These are phyloP conservation scores for Rhizopogon vesiculosus DNA, from an alignment of 768 basidiomycete genomes.

Conservation along the genomic window DNA sequence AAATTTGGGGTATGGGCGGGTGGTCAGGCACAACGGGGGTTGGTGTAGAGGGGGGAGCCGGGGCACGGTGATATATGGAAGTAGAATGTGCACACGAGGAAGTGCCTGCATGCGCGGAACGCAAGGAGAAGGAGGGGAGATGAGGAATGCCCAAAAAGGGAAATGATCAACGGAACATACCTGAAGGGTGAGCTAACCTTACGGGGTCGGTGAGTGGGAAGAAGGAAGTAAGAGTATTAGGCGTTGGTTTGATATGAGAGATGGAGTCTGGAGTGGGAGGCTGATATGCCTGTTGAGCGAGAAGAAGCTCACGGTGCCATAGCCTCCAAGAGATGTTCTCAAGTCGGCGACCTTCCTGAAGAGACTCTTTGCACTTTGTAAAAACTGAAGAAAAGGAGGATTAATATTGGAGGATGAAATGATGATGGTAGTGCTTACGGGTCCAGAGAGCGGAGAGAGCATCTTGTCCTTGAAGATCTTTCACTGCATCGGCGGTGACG, in stretches of 20 bases:
- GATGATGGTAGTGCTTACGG: conserved; percentile 33
- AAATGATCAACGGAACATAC: conserved; percentile 9
- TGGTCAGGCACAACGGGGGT: conserved; percentile 23
- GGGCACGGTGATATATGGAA: conserved; percentile 23
- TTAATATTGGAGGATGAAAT: conserved; percentile 1
- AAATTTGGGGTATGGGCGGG: conserved; percentile 20
- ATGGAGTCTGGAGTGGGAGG: conserved; percentile 25
- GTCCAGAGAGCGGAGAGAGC: conserved; percentile 67
- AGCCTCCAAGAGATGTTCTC: conserved; percentile 89
- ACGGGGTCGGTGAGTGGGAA: conserved; percentile 18
- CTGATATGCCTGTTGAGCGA: conserved; percentile 23
- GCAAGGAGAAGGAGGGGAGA: conserved; percentile 9
- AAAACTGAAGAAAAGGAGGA: conserved; percentile 50
- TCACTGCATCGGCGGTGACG: conserved; percentile 60
- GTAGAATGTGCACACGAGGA: conserved; percentile 20
- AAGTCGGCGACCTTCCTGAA: conserved; percentile 75
- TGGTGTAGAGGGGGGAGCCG: conserved; percentile 18
- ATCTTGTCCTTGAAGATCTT: conserved; percentile 63
- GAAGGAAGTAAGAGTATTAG: conserved; percentile 20
- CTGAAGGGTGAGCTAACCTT: conserved; percentile 12
- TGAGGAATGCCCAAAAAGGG: conserved; percentile 13
- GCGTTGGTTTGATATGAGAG: conserved; percentile 14
- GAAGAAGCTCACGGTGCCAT: conserved; percentile 64
- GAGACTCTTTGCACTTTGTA: conserved; percentile 74
- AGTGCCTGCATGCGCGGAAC: conserved; percentile 14